Base-by-base conservation (phyloP, 2,329 filamentous ascomycete genomes). In the Coniochaeta sp. region DNA sequence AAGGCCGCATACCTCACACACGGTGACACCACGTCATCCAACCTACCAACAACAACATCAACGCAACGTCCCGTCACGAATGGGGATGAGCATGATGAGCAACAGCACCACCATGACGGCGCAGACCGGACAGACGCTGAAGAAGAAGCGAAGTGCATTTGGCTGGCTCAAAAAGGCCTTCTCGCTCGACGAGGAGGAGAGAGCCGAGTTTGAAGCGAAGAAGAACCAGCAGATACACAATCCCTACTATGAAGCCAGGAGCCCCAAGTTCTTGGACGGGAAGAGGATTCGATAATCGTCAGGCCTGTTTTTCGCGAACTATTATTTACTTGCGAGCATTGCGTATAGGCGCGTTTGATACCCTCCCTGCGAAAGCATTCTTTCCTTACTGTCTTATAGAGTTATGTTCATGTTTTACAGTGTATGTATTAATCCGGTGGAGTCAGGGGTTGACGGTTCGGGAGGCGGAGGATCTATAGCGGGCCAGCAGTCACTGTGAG, bases 81-180 rank as follows among this genome's bases (percentile, higher is more conserved):
- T 81, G 69, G 81, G 81, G 16, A 81, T 82, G 78, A 86, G 82
- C 67, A 83, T 79, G 67, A 73, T 85, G 63, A 86, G 81, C 67
- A 83, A 78, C 28, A 78, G 81, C 6, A 81, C 79, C 6, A 78
- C 77, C 1, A 74, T 79, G 57, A 79, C 77, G 1, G 73, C 74
- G 1, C 65, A 69, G 64, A 63, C 67, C 59, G 59, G 67, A 60
- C 73, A 78, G 11, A 67, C 67, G 40, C 68, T 87, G 6, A 87
- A 87, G 71, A 88, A 87, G 76, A 88, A 88, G 76, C 80, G 83
- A 64, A 87, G 85, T 66, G 83, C 84, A 1, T 87, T 88, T 67
- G 85, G 85, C 1, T 88, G 85, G 85, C 71, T 88, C 60, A 88
- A 87, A 71, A 88, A 88, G 73, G 85, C 85, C 0, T 88, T 88